Evolutionary conservation across 2,329 filamentous ascomycete genomes (phyloP), one percentile per base, ranked within the genome.

Genomic region (Conoideocrella luteorostrata): DNA sequence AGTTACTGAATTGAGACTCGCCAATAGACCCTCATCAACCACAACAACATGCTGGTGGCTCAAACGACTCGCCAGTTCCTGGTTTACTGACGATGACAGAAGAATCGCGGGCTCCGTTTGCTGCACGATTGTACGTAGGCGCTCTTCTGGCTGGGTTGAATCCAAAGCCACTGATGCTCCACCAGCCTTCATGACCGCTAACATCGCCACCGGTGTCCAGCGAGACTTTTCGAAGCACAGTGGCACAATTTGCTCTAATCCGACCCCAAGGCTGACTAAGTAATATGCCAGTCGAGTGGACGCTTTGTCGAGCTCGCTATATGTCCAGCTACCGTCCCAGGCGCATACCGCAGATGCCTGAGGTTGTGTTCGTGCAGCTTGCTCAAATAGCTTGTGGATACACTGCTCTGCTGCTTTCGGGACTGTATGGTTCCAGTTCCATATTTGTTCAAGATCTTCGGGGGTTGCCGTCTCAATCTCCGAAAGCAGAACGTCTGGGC

Each of bases 191-290:
- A 56, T 46, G 15, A 53, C 47, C 6, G 48, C 54, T 10, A 59
- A 45, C 24, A 51, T 50, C 0, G 56, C 49, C 3, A 58, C 51
- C 0, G 52, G 41, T 21, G 50, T 48, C 53, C 53, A 57, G 17
- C 47, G 45, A 4, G 54, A 54, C 41, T 59, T 59, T 23, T 57
- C 49, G 15, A 59, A 57, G 28, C 45, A 53, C n/a, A 57, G 38
- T 3, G 50, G 50, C 5, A 59, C 47, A 3, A 51, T 36, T 5
- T 34, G 47, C 23, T 58, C 47, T 12, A 39, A 18, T 17, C 11
- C 47, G 10, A 51, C 24, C 1, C 38, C 38, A 2, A 22, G 26
- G 18, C 4, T 9, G 7, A 21, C 15, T 9, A 39, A 26, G 30
- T 21, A 30, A 13, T 30, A 26, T 5, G 38, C 38, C 4, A 32